Evolutionary conservation across 139 green algal species (phyloP).

Genomic region (Coelastrella sp.): DNA sequence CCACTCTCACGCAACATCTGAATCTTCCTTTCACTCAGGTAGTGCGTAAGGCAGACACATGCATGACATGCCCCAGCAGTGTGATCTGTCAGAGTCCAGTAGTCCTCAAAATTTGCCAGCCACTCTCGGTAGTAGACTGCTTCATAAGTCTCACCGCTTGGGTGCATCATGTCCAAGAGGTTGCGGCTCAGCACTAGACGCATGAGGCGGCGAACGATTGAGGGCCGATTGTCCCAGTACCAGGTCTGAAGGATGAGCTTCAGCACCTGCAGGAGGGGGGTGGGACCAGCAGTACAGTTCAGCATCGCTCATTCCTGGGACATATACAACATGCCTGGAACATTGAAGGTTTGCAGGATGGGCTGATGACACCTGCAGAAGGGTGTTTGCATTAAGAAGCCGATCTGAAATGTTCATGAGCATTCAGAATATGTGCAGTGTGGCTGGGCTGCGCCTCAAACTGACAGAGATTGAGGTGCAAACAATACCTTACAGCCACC

Average conservation of each 20-base stretch:
- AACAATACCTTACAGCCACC: too few relatives aligned
- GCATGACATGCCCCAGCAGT: slow-evolving; percentile 31
- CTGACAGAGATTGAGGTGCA: too few relatives aligned
- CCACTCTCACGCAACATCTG: slow-evolving; percentile 19
- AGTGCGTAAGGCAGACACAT: slow-evolving; percentile 1
- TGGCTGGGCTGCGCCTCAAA: too few relatives aligned
- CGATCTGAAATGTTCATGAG: too few relatives aligned
- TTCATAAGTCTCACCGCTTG: slow-evolving; percentile 25
- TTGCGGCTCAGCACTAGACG: slow-evolving; percentile 13
- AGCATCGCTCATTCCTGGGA: too few relatives aligned
- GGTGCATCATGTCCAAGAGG: slow-evolving; percentile 25
- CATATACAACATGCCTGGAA: too few relatives aligned
- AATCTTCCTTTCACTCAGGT: slow-evolving; percentile 27
- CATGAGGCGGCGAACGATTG: slow-evolving; percentile 21
- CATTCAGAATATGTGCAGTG: too few relatives aligned
- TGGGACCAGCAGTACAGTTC: neutral
- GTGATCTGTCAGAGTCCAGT: slow-evolving; percentile 10
- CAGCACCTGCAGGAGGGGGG: slow-evolving; percentile 11
- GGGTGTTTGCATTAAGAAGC: too few relatives aligned
- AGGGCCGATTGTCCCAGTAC: slow-evolving; percentile 32
- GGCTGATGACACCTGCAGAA: too few relatives aligned
- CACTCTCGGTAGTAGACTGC: slow-evolving; percentile 38
- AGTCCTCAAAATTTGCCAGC: slow-evolving; percentile 16
- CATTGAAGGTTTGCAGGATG: too few relatives aligned
- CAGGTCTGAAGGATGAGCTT: slow-evolving; percentile 9